A percentile compares a stretch with the other conserved stretches of the same genome.
phyloP scores from a whole-genome alignment of 2,329 filamentous ascomycete genomes.

The Scedosporium dehoogii region DNA sequence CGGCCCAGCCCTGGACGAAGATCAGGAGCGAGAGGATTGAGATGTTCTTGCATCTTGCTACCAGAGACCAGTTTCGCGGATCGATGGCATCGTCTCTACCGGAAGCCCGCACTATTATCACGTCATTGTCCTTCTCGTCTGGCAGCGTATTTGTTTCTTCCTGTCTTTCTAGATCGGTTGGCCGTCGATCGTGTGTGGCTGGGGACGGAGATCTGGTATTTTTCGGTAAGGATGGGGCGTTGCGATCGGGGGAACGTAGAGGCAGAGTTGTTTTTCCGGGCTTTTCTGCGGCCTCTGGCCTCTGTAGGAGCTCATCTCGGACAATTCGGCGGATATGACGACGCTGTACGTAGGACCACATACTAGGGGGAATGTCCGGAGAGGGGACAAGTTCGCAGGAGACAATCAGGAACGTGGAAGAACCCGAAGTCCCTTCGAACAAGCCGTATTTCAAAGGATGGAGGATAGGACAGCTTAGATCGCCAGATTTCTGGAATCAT shows the following conservation, averaged over 20 bases:
- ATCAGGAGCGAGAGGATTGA: slow-evolving; percentile 26
- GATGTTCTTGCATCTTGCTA: slow-evolving; percentile 20
- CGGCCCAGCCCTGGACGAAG: slow-evolving; percentile 36
- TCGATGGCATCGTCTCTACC: slow-evolving; percentile 26
- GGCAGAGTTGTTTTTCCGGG: no score
- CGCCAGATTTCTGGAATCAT: not conserved
- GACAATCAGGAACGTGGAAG: not conserved
- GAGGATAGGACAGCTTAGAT: not conserved
- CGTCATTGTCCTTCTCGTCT: not conserved
- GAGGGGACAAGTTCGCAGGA: not conserved
- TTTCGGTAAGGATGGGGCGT: no score
- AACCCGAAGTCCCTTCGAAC: not conserved
- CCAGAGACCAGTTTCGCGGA: slow-evolving; percentile 30
- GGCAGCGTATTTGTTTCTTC: not conserved
- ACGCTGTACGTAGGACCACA: not conserved
- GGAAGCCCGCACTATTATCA: slow-evolving; percentile 8
- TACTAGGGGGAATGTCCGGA: not conserved
- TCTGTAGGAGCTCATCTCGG: slow-evolving; percentile 11
- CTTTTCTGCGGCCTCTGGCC: not conserved
- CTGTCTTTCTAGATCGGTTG: not conserved
- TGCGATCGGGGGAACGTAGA: no score
- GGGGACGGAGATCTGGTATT: no score
- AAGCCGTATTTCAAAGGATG: not conserved
- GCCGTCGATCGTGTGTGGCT: no score
- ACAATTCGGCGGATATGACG: not conserved